Evolutionary conservation across 2,329 filamentous ascomycete species (phyloP).

Genomic region (Lachnellula willkommii): DNA sequence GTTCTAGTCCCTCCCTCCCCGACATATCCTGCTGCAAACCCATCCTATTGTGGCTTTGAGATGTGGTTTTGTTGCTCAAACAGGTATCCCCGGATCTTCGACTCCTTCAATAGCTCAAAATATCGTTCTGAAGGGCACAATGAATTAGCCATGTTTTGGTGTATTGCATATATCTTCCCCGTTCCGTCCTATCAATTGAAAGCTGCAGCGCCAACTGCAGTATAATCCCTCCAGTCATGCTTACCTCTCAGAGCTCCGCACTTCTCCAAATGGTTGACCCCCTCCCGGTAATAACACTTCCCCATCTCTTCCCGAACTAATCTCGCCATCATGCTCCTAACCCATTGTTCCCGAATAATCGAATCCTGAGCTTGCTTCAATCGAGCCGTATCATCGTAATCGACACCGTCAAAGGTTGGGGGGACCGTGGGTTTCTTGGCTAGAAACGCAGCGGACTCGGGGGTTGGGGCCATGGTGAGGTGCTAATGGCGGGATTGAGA

Average conservation of each 20-base stretch:
- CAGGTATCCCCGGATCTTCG: constrained; percentile 72
- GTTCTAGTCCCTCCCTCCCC: background rate
- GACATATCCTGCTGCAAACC: background rate
- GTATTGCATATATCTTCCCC: background rate
- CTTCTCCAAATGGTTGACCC: constrained; percentile 84
- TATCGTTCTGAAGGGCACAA: constrained; percentile 59
- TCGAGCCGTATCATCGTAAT: constrained; percentile 76
- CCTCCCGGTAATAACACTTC: constrained; percentile 80
- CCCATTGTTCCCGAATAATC: constrained; percentile 82
- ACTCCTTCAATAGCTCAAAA: constrained; percentile 68
- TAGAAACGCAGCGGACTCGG: constrained; percentile 76
- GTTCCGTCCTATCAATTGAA: background rate
- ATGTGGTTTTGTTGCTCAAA: constrained; percentile 76
- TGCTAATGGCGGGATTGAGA: background rate
- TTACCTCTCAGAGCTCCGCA: constrained; percentile 76
- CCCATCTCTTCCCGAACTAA: constrained; percentile 76
- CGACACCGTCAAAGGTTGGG: constrained; percentile 79
- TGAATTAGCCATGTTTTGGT: constrained; percentile 2
- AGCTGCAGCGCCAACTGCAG: background rate
- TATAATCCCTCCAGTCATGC: constrained; percentile 26
- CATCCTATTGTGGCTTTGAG: constrained; percentile 37
- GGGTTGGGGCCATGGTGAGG: constrained; percentile 61
- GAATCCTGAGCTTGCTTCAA: constrained; percentile 80
- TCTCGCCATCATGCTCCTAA: constrained; percentile 82
- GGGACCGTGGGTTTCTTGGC: constrained; percentile 78